phyloP scores from a whole-genome alignment of 2,329 filamentous ascomycete genomes.

The Colletotrichum magnum region DNA sequence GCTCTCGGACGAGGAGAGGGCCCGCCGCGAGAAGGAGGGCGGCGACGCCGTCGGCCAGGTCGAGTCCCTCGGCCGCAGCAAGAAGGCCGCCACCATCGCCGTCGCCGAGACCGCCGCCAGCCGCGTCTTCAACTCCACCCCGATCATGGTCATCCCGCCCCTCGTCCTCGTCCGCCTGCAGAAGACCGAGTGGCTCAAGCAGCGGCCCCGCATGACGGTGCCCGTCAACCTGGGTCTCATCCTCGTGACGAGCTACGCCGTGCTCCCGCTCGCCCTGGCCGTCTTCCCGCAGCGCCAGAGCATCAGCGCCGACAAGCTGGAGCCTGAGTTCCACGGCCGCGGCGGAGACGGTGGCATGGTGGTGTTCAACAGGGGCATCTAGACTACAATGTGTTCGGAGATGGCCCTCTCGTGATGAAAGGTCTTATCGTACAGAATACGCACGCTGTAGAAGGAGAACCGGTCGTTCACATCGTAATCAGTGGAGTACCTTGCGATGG shows the following conservation, averaged over 20 bases:
- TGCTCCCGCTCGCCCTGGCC: slow-evolving; percentile 88
- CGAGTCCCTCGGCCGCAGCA: slow-evolving; percentile 83
- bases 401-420: slow-evolving; percentile 6
- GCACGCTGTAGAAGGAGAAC: neutral
- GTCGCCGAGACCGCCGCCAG: slow-evolving; percentile 94
- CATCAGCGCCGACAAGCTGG: slow-evolving; percentile 81
- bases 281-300: slow-evolving; percentile 94
- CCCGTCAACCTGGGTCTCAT: slow-evolving; percentile 92
- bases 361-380: slow-evolving; percentile 98
- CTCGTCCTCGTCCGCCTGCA: slow-evolving; percentile 88
- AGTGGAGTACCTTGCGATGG: neutral
- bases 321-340: slow-evolving; percentile 87
- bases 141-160: slow-evolving; percentile 97
- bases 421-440: neutral
- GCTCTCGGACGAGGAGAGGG: slow-evolving; percentile 78
- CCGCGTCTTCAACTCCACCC: slow-evolving; percentile 92
- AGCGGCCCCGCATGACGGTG: slow-evolving; percentile 80
- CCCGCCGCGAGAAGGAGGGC: slow-evolving; percentile 66
- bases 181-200: slow-evolving; percentile 84
- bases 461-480: slow-evolving; percentile 4
- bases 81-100: slow-evolving; percentile 88
- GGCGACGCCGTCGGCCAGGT: slow-evolving; percentile 75
- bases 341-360: slow-evolving; percentile 87
- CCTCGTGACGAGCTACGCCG: slow-evolving; percentile 87
- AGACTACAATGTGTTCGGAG: slow-evolving; percentile 3